phyloP scores from a whole-genome alignment of 768 basidiomycete species.

The Naganishia vishniacii region DNA sequence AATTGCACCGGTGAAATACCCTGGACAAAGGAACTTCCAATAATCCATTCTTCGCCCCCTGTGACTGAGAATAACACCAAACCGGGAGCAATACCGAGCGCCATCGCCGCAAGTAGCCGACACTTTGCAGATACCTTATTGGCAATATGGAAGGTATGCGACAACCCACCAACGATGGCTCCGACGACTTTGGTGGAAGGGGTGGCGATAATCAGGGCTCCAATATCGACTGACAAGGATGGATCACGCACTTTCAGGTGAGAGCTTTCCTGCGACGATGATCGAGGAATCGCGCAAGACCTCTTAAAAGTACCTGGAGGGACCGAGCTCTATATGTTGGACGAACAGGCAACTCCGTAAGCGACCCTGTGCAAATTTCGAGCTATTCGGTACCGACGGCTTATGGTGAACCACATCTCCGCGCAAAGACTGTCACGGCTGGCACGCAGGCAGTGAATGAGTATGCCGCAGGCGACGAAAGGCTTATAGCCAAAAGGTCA shows the following conservation, averaged over 20 bases:
- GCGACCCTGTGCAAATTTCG: too few species aligned
- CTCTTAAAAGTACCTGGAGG: not conserved
- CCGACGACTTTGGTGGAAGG: not conserved
- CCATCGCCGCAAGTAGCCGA: not conserved
- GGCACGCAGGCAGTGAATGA: too few species aligned
- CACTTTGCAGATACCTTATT: not conserved
- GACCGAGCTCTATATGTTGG: conserved; percentile 9
- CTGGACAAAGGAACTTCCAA: conserved; percentile 41
- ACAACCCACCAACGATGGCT: not conserved
- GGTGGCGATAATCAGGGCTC: too few species aligned
- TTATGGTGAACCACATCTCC: conserved; percentile 10
- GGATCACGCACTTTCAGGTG: not conserved
- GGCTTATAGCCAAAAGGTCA: not conserved
- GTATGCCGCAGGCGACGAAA: not conserved
- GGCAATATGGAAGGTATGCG: not conserved
- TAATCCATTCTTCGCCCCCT: conserved; percentile 40
- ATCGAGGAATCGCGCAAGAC: conserved; percentile 1
- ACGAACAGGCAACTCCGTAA: too few species aligned
- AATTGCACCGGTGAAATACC: conserved; percentile 32
- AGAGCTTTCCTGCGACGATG: conserved; percentile 6
- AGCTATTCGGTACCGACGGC: not conserved
- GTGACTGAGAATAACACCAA: conserved; percentile 36
- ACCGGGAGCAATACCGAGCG: conserved; percentile 9
- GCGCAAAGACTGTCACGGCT: not conserved
- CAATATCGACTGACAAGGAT: too few species aligned